phyloP scores from a whole-genome alignment of 345 rosid species.

The Salix suchowensis region DNA sequence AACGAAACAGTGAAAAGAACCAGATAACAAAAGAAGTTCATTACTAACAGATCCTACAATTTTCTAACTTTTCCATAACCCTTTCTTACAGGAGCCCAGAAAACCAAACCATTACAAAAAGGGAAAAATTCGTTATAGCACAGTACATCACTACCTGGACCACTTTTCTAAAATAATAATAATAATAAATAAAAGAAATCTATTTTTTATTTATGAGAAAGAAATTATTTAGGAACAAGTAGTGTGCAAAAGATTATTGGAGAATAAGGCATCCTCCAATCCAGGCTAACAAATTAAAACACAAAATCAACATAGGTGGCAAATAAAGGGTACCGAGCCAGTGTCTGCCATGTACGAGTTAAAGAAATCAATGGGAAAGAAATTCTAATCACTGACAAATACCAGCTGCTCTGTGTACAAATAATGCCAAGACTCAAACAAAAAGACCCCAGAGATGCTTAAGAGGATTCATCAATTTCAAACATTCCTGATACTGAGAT shows the following conservation, averaged over 20 bases:
- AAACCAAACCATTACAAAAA: background rate
- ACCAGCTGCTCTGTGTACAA: background rate
- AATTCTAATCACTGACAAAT: background rate
- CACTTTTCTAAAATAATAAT: too few relatives aligned
- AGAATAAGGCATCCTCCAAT: background rate
- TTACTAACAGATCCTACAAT: too few relatives aligned
- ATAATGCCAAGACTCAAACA: background rate
- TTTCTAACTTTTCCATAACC: background rate
- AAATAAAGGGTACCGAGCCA: background rate
- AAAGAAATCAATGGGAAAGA: background rate
- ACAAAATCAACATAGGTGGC: background rate
- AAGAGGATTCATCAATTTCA: background rate
- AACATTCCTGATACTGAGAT: background rate
- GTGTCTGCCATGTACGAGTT: background rate
- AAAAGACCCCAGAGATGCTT: background rate
- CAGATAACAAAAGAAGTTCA: background rate
- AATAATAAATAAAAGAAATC: too few relatives aligned
- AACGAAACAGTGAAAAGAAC: background rate
- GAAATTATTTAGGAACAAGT: background rate
- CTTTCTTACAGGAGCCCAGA: background rate
- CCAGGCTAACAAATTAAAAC: background rate
- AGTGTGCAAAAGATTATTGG: background rate
- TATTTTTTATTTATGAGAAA: background rate
- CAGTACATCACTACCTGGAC: too few relatives aligned
- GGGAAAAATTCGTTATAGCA: background rate